phyloP scores from a whole-genome alignment of 495 filamentous ascomycete species.

The Trichoderma gamsii region DNA sequence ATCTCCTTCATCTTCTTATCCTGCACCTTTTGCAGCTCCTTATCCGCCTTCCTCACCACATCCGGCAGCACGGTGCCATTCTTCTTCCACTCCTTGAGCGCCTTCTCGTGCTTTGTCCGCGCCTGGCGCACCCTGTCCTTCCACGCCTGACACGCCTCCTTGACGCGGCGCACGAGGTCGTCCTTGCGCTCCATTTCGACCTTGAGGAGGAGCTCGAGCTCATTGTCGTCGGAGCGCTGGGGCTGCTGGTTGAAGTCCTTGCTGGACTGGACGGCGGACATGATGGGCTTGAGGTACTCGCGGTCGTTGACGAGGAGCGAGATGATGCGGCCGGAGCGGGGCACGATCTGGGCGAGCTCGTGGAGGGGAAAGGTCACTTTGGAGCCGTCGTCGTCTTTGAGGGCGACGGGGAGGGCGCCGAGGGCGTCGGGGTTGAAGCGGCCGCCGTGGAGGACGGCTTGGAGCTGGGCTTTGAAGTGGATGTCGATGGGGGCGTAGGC shows the following conservation, averaged over 20 bases:
- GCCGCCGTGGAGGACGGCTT: conserved; percentile 50
- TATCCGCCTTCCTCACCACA: conserved; percentile 58
- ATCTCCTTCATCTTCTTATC: conserved; percentile 63
- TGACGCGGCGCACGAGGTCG: conserved; percentile 52
- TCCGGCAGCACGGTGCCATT: conserved; percentile 55
- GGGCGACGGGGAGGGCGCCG: conserved; percentile 10
- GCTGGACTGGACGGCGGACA: conserved; percentile 61
- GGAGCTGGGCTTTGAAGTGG: conserved; percentile 56
- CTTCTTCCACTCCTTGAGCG: conserved; percentile 60
- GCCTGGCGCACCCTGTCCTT: conserved; percentile 51
- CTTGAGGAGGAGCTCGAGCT: conserved; percentile 63
- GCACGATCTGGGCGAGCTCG: conserved; percentile 71
- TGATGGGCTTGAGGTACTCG: conserved; percentile 64
- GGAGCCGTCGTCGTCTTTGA: conserved; percentile 1
- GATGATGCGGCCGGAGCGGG: conserved; percentile 58
- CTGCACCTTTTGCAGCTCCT: conserved; percentile 68
- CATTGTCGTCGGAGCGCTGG: conserved; percentile 59
- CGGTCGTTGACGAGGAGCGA: conserved; percentile 52
- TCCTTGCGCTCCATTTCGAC: conserved; percentile 59
- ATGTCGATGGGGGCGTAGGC: conserved; percentile 52
- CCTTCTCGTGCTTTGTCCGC: conserved; percentile 52
- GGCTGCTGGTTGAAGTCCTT: conserved; percentile 64
- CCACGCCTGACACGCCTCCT: conserved; percentile 53
- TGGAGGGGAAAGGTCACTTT: conserved; percentile 45
- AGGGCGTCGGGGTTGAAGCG: conserved; percentile 15